Base-by-base conservation (phyloP, 1,284 basidiomycete genomes). In the Schizophyllum amplum region DNA sequence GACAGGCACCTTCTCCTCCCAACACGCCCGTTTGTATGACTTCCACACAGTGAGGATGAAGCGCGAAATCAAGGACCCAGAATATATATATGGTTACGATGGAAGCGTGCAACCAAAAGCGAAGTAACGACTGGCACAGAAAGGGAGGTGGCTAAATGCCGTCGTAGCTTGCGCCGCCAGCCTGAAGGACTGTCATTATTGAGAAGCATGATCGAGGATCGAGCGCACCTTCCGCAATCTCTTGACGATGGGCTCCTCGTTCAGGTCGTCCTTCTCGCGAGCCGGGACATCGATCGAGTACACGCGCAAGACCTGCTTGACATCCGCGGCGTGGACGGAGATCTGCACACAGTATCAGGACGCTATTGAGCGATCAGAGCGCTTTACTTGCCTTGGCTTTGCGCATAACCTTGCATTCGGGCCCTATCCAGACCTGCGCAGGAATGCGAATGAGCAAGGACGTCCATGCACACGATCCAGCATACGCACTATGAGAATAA, bases 251-350 rank as follows among this genome's bases (percentile, higher is more conserved):
- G 84, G 81, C 56, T 90, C 90, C 77, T 94, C 87, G 63, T 86
- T 85, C 60, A 95, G 72, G 71, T 95, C 92, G 56, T 86, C 84
- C 68, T 80, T 81, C 68, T 90, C 87, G 55, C 83, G 79, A 27
- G 92, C 92, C 15, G 90, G 79, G 58, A 95, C 86, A 67, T 95
- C 92, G 64, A 95, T 86, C 56, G 91, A 92, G 74, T 82, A 94
- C 56, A 84, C 82, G 57, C 83, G 81, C 65, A 96, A 72, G 57
- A 88, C 84, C 57, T 75, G 70, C 75, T 95, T 94, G 69, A 95
- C 91, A 72, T 92, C 86, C 61, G 88, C 89, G 47, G 84, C 68
- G 68, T 95, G 92, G 4, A 95, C 92, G 57, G 92, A 94, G 65
- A 94, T 87, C 91, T 94, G 56, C 52, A 48, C 47, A 53, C 24